phyloP scores from a whole-genome alignment of 352 stramenopile species.

The Phytophthora kernoviae region DNA sequence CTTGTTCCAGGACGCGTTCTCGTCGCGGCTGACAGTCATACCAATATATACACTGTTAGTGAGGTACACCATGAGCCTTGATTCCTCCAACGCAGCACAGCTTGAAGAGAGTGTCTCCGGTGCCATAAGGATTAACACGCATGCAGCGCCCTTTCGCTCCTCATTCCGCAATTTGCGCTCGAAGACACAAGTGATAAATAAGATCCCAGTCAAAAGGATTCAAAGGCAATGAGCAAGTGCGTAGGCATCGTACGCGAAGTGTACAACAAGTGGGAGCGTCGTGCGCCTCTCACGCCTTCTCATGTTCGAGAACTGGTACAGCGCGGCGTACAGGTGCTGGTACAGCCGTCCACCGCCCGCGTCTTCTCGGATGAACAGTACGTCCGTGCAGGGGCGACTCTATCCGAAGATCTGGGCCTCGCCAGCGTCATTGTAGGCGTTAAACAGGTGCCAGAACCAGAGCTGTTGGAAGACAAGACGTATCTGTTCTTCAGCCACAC shows the following conservation, averaged over 20 bases:
- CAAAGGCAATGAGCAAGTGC: slow-evolving; percentile 56
- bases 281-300: slow-evolving; percentile 88
- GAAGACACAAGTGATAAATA: slow-evolving; percentile 1
- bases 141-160: slow-evolving; percentile 2
- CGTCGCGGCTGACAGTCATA: too few species aligned
- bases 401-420: slow-evolving; percentile 89
- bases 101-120: too few species aligned
- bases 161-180: slow-evolving; percentile 24
- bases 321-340: slow-evolving; percentile 88
- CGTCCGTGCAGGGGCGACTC: slow-evolving; percentile 78
- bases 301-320: slow-evolving; percentile 89
- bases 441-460: slow-evolving; percentile 90
- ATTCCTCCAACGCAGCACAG: too few species aligned
- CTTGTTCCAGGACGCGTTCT: too few species aligned
- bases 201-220: slow-evolving; percentile 10
- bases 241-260: slow-evolving; percentile 94
- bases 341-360: slow-evolving; percentile 92
- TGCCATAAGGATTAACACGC: too few species aligned
- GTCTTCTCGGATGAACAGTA: slow-evolving; percentile 96
- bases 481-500: slow-evolving; percentile 98
- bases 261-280: slow-evolving; percentile 97
- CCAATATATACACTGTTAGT: too few species aligned
- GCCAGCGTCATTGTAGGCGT: slow-evolving; percentile 95
- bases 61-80: too few species aligned
- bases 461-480: slow-evolving; percentile 91